phyloP scores from a whole-genome alignment of 1,139 yeast genomes.

The Arxiozyma slooffiae region DNA sequence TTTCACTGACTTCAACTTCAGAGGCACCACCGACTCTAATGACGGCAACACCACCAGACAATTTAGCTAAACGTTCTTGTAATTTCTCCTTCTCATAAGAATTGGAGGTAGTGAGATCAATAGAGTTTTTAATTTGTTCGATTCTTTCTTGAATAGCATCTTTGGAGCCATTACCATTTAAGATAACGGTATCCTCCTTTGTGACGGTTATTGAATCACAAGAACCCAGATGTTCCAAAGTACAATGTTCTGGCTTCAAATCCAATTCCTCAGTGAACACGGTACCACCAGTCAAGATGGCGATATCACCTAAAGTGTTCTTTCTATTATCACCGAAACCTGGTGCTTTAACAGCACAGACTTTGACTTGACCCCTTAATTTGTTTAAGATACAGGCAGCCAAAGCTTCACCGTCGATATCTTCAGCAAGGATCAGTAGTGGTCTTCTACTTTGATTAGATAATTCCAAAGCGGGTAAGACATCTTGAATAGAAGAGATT shows the following conservation, averaged over 20 bases:
- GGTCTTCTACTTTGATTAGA: conserved; percentile 96
- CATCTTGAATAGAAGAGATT: conserved; percentile 84
- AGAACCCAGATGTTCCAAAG: conserved; percentile 83
- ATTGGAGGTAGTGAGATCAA: conserved; percentile 66
- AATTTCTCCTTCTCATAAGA: conserved; percentile 97
- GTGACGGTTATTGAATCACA: conserved; percentile 91
- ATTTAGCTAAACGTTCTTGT: conserved; percentile 96
- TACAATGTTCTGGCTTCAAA: conserved; percentile 93
- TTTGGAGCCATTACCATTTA: conserved; percentile 93
- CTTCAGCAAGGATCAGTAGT: conserved; percentile 89
- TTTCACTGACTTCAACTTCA: conserved; percentile 98
- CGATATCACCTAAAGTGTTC: conserved; percentile 94
- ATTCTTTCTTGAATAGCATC: conserved; percentile 83
- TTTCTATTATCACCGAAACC: conserved; percentile 99
- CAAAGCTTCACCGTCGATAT: conserved; percentile 95
- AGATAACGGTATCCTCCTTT: conserved; percentile 91
- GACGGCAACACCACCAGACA: conserved; percentile 99
- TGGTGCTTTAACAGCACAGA: conserved; percentile 97
- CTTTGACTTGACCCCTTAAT: conserved; percentile 98
- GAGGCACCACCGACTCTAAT: conserved; percentile 97
- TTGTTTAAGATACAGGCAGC: conserved; percentile 98
- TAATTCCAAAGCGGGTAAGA: conserved; percentile 87
- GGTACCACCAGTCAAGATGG: conserved; percentile 94
- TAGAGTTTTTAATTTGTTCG: conserved; percentile 87
- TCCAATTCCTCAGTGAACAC: conserved; percentile 98